Evolutionary conservation across 345 rosid genomes (phyloP), one percentile per base, ranked within the genome.

Genomic region (Brassica cretica): DNA sequence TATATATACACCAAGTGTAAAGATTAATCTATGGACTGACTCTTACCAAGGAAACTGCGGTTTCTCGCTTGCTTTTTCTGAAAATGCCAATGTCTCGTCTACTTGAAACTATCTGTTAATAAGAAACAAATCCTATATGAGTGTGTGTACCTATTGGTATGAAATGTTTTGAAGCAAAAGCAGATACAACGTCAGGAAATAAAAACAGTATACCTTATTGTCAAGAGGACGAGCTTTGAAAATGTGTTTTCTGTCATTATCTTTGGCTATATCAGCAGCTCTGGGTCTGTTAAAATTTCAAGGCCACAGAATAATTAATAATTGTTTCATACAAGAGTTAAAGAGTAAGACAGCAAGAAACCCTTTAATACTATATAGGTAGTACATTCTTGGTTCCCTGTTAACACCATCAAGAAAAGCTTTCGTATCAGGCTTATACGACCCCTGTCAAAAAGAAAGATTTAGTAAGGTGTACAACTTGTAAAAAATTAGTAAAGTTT

Each of bases 191-290:
- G 0, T 11, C 2, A 46, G 1, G 16, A 5, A 53, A 4, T 5
- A 19, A 49, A 49, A 61, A 75, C 49, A 65, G 9, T 46, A 74
- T 81, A 96, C 99, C 97, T 90, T 96, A 78, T 84, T 87, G 82
- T 88, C 82, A 51, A 84, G 82, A 32, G 91, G 93, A 51, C 79
- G 90, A 71, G 97, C 94, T 84, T 86, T 89, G 70, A 88, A 90
- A 78, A 70, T 58, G 76, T 82, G 82, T 15, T 81, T 76, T 55
- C 75, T 39, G 32, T 79, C 75, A 73, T 88, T 85, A 69, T 85
- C 89, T 74, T 79, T 79, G 32, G 80, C n/a, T 63, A 68, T 62
- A 80, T 83, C 86, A 70, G 66, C 39, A 32, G 85, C 73, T 72
- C 71, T 88, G 76, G 80, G 79, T 82, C 96, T 88, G 80, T 70